phyloP scores from a whole-genome alignment of 2,329 filamentous ascomycete species.

The Amylocarpus encephaloides region DNA sequence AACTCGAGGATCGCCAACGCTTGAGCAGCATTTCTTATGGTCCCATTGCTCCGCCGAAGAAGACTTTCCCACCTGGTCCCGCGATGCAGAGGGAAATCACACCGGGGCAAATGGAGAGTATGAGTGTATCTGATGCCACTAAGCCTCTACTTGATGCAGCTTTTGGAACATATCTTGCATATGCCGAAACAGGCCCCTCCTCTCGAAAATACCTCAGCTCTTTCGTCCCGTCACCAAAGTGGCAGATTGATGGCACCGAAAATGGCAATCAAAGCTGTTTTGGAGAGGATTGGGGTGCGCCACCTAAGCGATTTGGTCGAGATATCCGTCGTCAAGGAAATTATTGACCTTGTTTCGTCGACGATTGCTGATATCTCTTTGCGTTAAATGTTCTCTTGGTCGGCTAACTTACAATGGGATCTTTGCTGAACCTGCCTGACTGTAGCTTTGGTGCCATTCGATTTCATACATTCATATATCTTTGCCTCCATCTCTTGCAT shows the following conservation, averaged over 20 bases:
- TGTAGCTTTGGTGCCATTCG: too few species aligned
- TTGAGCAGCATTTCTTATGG: slow-evolving; percentile 9
- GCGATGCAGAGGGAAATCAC: slow-evolving; percentile 14
- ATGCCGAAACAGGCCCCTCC: slow-evolving; percentile 16
- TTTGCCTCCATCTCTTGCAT: not conserved
- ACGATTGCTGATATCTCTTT: too few species aligned
- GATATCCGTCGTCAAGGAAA: slow-evolving; percentile 1
- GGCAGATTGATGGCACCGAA: slow-evolving; percentile 22
- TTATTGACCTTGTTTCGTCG: not conserved
- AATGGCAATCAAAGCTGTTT: slow-evolving; percentile 27
- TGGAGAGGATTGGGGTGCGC: slow-evolving; percentile 27
- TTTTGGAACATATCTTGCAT: slow-evolving; percentile 25
- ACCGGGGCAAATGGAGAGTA: slow-evolving; percentile 21
- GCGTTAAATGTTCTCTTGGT: too few species aligned
- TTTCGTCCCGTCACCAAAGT: slow-evolving; percentile 18
- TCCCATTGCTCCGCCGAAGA: slow-evolving; percentile 18
- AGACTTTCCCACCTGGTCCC: slow-evolving; percentile 4
- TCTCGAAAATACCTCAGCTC: slow-evolving; percentile 18
- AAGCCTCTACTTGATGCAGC: slow-evolving; percentile 23
- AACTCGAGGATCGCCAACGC: slow-evolving; percentile 14
- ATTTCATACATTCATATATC: not conserved
- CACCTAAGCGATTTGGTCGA: slow-evolving; percentile 6
- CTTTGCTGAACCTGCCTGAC: too few species aligned
- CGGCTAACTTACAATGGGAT: too few species aligned
- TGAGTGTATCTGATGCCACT: slow-evolving; percentile 17